Base-by-base conservation (phyloP, 2,329 filamentous ascomycete species). In the Aspergillus versicolor region DNA sequence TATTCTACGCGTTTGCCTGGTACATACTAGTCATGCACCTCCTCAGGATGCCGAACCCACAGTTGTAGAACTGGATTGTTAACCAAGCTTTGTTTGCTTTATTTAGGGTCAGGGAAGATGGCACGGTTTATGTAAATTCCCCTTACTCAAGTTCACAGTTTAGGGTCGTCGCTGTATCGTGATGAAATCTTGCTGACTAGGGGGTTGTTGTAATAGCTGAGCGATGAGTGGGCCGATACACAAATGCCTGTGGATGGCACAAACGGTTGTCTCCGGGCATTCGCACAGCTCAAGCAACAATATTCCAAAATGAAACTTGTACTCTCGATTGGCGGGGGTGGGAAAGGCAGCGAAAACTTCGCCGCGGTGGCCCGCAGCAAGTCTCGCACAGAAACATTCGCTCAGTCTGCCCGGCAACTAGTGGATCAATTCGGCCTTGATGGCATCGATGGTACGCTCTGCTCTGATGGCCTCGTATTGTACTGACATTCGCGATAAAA, bases 1-100 rank as follows among this genome's bases (percentile, higher is more conserved):
- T 92, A 24, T 92, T 92, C 74, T 93, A 93, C 70, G 89, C 90
- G 12, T 92, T 90, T 82, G 89, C 89, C 57, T 82, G 79, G 81
- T 83, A 73, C 65, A 54, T 63, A 61, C 52, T 60, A 61, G 52
- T 53, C 61, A 65, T 65, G 63, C 60, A 65, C 52, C 50, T 42
- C 41, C 58, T 45, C 50, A 45, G 48, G 38, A 53, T 34, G 57
- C 54, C 34, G 40, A 44, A 40, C 51, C 49, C 38, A 32, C 51
- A 40, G 37, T 51, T 43, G 37, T 58, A 54, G 61, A 63, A 54
- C 64, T 64, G 62, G 54, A 59, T 40, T 59, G 61, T 69, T 67
- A 65, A 65, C 62, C 58, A 59, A 58, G 9, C 56, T 54, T 54
- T 52, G 41, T 54, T 59, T 62, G 57, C 60, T 58, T 57, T 59